These are phyloP conservation scores for Cutaneotrichosporon sp. DNA, from an alignment of 1,284 basidiomycete genomes.

Conservation along the genomic window DNA sequence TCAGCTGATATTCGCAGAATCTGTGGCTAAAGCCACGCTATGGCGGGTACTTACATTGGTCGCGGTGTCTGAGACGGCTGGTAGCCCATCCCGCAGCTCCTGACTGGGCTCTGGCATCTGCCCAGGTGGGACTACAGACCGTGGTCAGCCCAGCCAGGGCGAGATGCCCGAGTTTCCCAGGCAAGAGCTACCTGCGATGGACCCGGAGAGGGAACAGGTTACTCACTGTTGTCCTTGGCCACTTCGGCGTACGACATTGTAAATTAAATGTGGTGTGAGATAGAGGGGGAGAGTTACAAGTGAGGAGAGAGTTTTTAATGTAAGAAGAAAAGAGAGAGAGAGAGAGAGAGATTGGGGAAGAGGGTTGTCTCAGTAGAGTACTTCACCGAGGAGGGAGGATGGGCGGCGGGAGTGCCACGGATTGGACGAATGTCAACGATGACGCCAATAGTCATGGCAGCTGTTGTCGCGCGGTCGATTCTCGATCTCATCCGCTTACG, in stretches of 20 bases:
- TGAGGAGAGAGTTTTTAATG: background rate
- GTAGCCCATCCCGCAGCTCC: constrained; percentile 42
- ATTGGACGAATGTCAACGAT: background rate
- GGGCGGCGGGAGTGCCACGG: background rate
- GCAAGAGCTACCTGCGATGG: constrained; percentile 1
- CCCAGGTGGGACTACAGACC: constrained; percentile 33
- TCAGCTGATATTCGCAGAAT: background rate
- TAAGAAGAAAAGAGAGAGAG: constrained; percentile 11
- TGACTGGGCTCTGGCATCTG: constrained; percentile 51
- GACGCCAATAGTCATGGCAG: background rate
- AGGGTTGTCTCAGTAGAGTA: background rate
- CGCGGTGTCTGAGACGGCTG: constrained; percentile 18
- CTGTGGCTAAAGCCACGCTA: background rate
- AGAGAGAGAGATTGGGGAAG: constrained; percentile 7
- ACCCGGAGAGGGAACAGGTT: background rate
- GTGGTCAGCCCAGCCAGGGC: constrained; percentile 8
- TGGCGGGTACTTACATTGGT: constrained; percentile 3
- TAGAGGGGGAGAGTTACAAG: constrained; percentile 6
- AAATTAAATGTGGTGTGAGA: constrained; percentile 7
- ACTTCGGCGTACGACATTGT: constrained; percentile 28
- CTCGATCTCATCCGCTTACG: background rate
- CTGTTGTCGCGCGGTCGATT: background rate
- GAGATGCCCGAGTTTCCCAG: constrained; percentile 7
- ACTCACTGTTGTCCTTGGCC: constrained; percentile 24
- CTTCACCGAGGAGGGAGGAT: background rate